Percentiles rank a stretch among this genome's conserved stretches.
Conservation (phyloP, 768 basidiomycete species). For the Lactarius quietus region DNA sequence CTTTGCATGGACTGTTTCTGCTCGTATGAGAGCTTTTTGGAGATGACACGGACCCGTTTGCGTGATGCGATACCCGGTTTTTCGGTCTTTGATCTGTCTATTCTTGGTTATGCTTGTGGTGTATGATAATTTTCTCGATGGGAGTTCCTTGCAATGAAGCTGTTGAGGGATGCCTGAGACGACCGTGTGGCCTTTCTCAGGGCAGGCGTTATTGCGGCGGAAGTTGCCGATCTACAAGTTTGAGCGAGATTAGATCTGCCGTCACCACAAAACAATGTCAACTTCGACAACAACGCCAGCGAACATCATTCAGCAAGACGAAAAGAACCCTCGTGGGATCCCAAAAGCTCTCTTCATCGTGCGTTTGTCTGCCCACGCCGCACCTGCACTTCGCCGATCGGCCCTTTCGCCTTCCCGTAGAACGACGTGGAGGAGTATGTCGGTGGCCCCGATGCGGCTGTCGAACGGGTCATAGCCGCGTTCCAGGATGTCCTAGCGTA, state of each 20-base stretch:
- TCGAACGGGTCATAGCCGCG: slow-evolving; percentile 70
- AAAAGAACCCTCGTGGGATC: slow-evolving; percentile 88
- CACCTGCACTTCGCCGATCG: not conserved
- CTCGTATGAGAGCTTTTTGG: slow-evolving; percentile 4
- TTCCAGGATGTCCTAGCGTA: slow-evolving; percentile 96
- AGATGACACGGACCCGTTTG: slow-evolving; percentile 1
- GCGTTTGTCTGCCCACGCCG: slow-evolving; percentile 29
- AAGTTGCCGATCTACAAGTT: not conserved
- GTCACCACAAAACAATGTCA: slow-evolving; percentile 17
- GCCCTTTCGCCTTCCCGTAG: slow-evolving; percentile 38
- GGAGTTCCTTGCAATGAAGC: not conserved
- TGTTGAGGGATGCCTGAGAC: not conserved
- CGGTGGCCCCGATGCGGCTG: slow-evolving; percentile 70
- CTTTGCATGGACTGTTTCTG: slow-evolving; percentile 6
- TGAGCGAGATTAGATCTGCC: slow-evolving; percentile 11
- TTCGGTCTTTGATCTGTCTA: slow-evolving; percentile 2
- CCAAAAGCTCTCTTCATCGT: slow-evolving; percentile 96
- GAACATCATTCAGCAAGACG: slow-evolving; percentile 31
- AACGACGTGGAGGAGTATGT: slow-evolving; percentile 85
- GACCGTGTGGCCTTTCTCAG: too few species aligned
- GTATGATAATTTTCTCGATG: too few species aligned
- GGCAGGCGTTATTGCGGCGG: not conserved
- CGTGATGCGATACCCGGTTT: slow-evolving; percentile 6
- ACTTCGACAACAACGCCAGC: slow-evolving; percentile 15
- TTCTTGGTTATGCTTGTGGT: too few species aligned